A percentile compares a stretch with the other conserved stretches of the same genome.
These are phyloP conservation scores for Pseudognaphalium luteoalbum DNA, from an alignment of 129 eudicot genomes.

Conservation along the genomic window DNA sequence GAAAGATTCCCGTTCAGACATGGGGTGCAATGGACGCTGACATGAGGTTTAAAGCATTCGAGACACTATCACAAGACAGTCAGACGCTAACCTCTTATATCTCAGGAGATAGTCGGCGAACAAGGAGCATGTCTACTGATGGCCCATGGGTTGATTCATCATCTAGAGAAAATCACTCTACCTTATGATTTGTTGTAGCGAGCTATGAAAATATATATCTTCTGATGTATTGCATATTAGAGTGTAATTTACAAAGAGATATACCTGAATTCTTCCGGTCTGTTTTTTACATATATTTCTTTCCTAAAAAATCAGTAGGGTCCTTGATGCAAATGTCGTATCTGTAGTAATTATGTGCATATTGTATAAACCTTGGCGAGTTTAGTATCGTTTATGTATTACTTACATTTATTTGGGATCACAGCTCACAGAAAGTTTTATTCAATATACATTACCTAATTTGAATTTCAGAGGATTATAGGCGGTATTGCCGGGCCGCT, in stretches of 20 bases:
- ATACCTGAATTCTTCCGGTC: not conserved
- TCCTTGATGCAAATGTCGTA: not conserved
- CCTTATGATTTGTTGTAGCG: constrained; percentile 20
- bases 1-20: constrained; percentile 59
- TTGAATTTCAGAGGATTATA: too few species aligned
- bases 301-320: not conserved
- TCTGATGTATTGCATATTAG: constrained; percentile 6
- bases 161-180: constrained; percentile 24
- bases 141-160: constrained; percentile 59
- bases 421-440: too few species aligned
- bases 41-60: constrained; percentile 53
- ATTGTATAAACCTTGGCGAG: not conserved
- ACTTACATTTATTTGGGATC: too few species aligned
- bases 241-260: constrained; percentile 12
- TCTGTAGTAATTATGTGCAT: not conserved
- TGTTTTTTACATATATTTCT: not conserved
- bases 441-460: too few species aligned
- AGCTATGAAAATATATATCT: not conserved
- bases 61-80: constrained; percentile 54
- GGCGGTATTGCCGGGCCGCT: too few species aligned
- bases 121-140: constrained; percentile 40
- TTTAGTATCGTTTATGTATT: not conserved
- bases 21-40: constrained; percentile 42
- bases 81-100: constrained; percentile 41
- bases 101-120: constrained; percentile 39